A percentile compares a stretch with the other conserved stretches of the same genome.
phyloP scores from a whole-genome alignment of 345 rosid species.

The Dipteronia dyeriana region DNA sequence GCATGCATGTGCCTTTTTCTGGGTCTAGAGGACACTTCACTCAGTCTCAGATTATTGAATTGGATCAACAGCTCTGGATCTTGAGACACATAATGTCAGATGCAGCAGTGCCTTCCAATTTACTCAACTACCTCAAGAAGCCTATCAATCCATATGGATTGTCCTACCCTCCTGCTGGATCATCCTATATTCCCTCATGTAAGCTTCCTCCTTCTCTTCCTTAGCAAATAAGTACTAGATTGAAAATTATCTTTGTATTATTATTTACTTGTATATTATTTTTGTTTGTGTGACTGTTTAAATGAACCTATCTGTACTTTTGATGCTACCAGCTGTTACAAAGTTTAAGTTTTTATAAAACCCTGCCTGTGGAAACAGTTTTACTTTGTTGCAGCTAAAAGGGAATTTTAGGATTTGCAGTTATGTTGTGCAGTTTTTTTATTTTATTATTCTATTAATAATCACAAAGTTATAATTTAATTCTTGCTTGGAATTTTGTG shows the following conservation, averaged over 20 bases:
- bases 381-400: slow-evolving; percentile 20
- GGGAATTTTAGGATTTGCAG: slow-evolving; percentile 14
- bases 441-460: slow-evolving; percentile 15
- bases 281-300: not conserved
- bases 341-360: not conserved
- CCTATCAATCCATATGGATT: slow-evolving; percentile 46
- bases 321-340: not conserved
- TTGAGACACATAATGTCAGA: slow-evolving; percentile 61
- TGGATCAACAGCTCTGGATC: slow-evolving; percentile 77
- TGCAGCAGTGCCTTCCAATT: slow-evolving; percentile 65
- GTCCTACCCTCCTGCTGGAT: slow-evolving; percentile 37
- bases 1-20: slow-evolving; percentile 51
- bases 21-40: slow-evolving; percentile 62
- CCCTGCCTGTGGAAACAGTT: slow-evolving; percentile 5
- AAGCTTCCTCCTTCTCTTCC: slow-evolving; percentile 30
- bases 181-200: slow-evolving; percentile 53
- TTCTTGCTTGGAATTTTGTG: slow-evolving; percentile 20
- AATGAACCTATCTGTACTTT: not conserved
- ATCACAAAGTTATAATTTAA: slow-evolving; percentile 15
- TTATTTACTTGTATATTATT: too few relatives aligned
- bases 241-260: too few relatives aligned
- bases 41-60: slow-evolving; percentile 67
- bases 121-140: slow-evolving; percentile 56
- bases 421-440: not conserved
- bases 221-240: not conserved